Evolutionary conservation across 1,139 yeast genomes (phyloP).

Genomic region (Geotrichum australiense): DNA sequence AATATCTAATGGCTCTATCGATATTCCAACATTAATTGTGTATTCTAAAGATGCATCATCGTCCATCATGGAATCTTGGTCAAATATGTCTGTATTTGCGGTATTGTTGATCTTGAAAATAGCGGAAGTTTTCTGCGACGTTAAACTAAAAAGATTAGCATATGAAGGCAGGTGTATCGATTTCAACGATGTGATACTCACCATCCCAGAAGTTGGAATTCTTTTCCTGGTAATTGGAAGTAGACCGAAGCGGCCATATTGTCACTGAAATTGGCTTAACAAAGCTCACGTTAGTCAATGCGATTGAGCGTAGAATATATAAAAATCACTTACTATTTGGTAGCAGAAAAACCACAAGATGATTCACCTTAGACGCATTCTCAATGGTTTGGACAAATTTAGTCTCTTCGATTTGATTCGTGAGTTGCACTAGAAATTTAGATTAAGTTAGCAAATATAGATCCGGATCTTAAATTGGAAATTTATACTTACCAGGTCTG

Average conservation of each 20-base stretch:
- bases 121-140: constrained; percentile 77
- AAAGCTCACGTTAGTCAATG: constrained; percentile 25
- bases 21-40: constrained; percentile 68
- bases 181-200: too few relatives aligned
- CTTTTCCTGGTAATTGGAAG: constrained; percentile 74
- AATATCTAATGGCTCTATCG: constrained; percentile 66
- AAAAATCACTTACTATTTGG: constrained; percentile 53
- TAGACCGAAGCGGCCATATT: constrained; percentile 76
- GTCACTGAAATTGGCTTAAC: constrained; percentile 48
- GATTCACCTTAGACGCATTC: constrained; percentile 60
- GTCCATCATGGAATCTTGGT: constrained; percentile 35
- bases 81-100: constrained; percentile 22
- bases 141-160: constrained; percentile 39
- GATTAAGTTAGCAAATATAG: constrained; percentile 23
- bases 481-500: constrained; percentile 30
- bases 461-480: background rate
- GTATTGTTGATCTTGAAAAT: constrained; percentile 68
- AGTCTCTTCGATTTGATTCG: constrained; percentile 50
- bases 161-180: background rate
- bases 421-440: constrained; percentile 30
- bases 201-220: constrained; percentile 70
- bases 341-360: constrained; percentile 65
- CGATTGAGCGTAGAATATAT: background rate
- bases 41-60: constrained; percentile 22
- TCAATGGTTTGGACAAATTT: constrained; percentile 56